Evolutionary conservation across 345 rosid species (phyloP), one percentile per base, ranked within the genome.

Genomic region (Fremontodendron californicum): DNA sequence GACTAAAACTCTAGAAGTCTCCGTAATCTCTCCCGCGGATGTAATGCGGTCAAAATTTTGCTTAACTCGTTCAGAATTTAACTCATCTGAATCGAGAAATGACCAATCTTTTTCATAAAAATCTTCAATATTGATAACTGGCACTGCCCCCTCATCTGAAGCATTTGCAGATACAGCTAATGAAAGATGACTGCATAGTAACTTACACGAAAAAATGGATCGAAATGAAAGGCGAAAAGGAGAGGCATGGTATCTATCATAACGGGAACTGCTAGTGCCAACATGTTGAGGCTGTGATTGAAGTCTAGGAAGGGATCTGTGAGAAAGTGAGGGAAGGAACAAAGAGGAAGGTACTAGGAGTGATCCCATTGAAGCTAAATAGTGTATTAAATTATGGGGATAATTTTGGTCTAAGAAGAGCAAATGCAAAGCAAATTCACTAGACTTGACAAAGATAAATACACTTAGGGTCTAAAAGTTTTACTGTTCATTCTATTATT

Each of bases 1-100:
- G 80, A 93, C 94, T 80, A 93, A 71, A 85, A 95, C 88, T 87
- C 85, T 93, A 5, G 98, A 95, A 42, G 83, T 66, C 55, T 82
- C 86, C 0, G 82, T 76, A 60, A 95, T 73, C 71, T 77, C 73
- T 69, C 90, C 94, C 4, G 89, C 86, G 13, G 92, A 86, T 69
- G 90, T 78, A 75, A 95, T 89, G 54, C 70, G 85, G 39, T 83
- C 87, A 6, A 89, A 73, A 61, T 89, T 90, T 71, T 80, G 77
- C 6, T 69, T 77, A 64, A 80, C 81, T 57, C 86, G 84, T 65
- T 74, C 69, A 21, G 87, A 77, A 39, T 84, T 82, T 9, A 73
- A 75, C 60, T 86, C 91, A 82, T 89, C 89, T 2, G 85, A 80
- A 82, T 93, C 96, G 42, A 66, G 71, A 66, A 66, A 42, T 4